A percentile compares a stretch with the other conserved stretches of the same genome.
Evolutionary conservation across 345 rosid genomes (phyloP).

Genomic region (Salix caprea): DNA sequence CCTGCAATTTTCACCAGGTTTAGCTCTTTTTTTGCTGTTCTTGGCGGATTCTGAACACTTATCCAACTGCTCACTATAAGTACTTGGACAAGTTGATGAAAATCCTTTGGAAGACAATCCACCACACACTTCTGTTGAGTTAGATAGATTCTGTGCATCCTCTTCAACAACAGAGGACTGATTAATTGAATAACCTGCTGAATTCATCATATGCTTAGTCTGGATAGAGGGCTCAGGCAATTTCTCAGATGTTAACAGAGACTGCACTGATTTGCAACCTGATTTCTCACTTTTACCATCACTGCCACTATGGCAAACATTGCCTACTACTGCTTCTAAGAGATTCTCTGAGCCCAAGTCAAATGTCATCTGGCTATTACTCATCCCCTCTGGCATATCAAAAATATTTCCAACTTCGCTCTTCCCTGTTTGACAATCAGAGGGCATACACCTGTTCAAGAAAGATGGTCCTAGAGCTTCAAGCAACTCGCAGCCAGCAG

Average conservation of each 20-base stretch:
- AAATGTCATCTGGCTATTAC: slow-evolving; percentile 51
- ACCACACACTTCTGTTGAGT: slow-evolving; percentile 54
- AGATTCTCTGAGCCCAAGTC: slow-evolving; percentile 70
- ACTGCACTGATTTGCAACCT: slow-evolving; percentile 46
- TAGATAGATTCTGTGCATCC: slow-evolving; percentile 37
- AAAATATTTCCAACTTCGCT: slow-evolving; percentile 36
- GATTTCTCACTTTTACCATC: slow-evolving; percentile 50
- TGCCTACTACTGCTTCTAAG: slow-evolving; percentile 85
- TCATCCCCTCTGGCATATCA: slow-evolving; percentile 47
- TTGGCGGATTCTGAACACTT: slow-evolving; percentile 54
- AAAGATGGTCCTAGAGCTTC: slow-evolving; percentile 83
- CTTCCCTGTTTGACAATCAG: slow-evolving; percentile 43
- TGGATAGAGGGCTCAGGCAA: slow-evolving; percentile 46
- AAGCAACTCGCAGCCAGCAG: slow-evolving; percentile 67
- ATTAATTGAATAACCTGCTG: slow-evolving; percentile 45
- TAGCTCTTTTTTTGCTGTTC: slow-evolving; percentile 72
- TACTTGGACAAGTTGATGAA: slow-evolving; percentile 69
- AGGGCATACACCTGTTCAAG: slow-evolving; percentile 30
- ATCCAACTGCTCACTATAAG: slow-evolving; percentile 60
- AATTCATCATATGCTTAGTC: slow-evolving; percentile 32
- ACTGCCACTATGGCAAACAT: slow-evolving; percentile 46
- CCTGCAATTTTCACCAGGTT: slow-evolving; percentile 79
- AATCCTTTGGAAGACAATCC: slow-evolving; percentile 59
- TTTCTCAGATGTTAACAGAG: slow-evolving; percentile 46
- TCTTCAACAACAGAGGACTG: slow-evolving; percentile 39